phyloP scores from a whole-genome alignment of 768 basidiomycete species.

The Suillus ampliporus region DNA sequence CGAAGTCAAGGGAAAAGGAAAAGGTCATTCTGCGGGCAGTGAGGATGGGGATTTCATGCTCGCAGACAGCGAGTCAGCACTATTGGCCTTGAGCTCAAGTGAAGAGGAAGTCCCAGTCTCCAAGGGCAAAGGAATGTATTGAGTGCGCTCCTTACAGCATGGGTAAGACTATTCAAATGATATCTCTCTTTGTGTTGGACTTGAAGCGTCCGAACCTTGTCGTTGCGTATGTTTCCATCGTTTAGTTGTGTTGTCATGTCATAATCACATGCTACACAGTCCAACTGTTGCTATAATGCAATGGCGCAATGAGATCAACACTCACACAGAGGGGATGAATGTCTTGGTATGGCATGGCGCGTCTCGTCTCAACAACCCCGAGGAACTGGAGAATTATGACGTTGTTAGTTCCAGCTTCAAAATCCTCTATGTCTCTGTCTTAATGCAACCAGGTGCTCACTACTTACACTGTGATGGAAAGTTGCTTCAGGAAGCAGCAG shows the following conservation, averaged over 20 bases:
- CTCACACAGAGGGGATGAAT: conserved; percentile 83
- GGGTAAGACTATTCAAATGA: conserved; percentile 98
- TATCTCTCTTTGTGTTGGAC: conserved; percentile 85
- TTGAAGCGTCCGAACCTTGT: conserved; percentile 84
- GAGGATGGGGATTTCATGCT: conserved; percentile 20
- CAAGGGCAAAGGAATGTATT: conserved; percentile 38
- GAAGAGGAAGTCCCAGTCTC: conserved; percentile 21
- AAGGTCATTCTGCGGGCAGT: conserved; percentile 9
- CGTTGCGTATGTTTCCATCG: conserved; percentile 70
- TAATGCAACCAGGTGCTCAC: conserved; percentile 67
- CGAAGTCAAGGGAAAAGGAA: conserved; percentile 37
- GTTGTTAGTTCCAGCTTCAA: conserved; percentile 58
- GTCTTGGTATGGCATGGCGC: conserved; percentile 94
- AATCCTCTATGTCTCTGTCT: conserved; percentile 6
- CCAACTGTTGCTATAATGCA: conserved; percentile 66
- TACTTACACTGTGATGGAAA: conserved; percentile 88
- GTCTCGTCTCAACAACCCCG: conserved; percentile 66
- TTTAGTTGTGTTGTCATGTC: not conserved
- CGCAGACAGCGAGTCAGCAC: conserved; percentile 17
- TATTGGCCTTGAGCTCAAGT: conserved; percentile 13
- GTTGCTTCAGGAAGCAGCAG: conserved; percentile 91
- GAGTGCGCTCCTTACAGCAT: conserved; percentile 52
- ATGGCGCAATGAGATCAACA: conserved; percentile 93
- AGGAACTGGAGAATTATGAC: conserved; percentile 82
- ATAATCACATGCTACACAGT: conserved; percentile 33